phyloP scores from a whole-genome alignment of 2,329 filamentous ascomycete genomes.

The Scedosporium minutisporum region DNA sequence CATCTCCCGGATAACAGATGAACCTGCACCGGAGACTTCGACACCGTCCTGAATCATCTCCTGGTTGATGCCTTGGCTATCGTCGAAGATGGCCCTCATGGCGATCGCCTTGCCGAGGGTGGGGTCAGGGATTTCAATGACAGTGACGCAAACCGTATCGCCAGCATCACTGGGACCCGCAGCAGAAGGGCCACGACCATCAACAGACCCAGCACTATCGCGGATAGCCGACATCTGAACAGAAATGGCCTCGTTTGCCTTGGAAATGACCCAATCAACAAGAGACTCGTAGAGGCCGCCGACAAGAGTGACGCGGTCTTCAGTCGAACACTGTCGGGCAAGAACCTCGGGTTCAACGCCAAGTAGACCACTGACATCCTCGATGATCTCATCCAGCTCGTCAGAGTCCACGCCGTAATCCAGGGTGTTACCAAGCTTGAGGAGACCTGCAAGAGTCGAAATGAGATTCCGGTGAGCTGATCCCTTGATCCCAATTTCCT shows the following conservation, averaged over 20 bases:
- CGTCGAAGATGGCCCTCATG: conserved; percentile 86
- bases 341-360: conserved; percentile 82
- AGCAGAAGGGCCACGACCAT: conserved; percentile 51
- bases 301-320: conserved; percentile 75
- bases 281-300: conserved; percentile 85
- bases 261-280: conserved; percentile 86
- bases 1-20: conserved; percentile 81
- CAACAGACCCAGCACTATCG: conserved; percentile 57
- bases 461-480: conserved; percentile 72
- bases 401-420: conserved; percentile 81
- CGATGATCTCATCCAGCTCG: conserved; percentile 72
- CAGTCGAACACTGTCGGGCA: conserved; percentile 66
- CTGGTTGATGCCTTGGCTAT: conserved; percentile 81
- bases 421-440: conserved; percentile 86
- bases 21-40: conserved; percentile 61
- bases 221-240: conserved; percentile 60
- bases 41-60: conserved; percentile 97
- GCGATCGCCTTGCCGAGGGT: conserved; percentile 78
- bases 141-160: conserved; percentile 80
- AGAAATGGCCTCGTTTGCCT: conserved; percentile 78
- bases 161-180: conserved; percentile 39
- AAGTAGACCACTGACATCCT: conserved; percentile 79
- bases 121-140: conserved; percentile 76
- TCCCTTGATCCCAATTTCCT: conserved; percentile 90
- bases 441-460: conserved; percentile 71